phyloP scores from a whole-genome alignment of 176 grass and related monocot genomes.

The Phoenix roebelenii region DNA sequence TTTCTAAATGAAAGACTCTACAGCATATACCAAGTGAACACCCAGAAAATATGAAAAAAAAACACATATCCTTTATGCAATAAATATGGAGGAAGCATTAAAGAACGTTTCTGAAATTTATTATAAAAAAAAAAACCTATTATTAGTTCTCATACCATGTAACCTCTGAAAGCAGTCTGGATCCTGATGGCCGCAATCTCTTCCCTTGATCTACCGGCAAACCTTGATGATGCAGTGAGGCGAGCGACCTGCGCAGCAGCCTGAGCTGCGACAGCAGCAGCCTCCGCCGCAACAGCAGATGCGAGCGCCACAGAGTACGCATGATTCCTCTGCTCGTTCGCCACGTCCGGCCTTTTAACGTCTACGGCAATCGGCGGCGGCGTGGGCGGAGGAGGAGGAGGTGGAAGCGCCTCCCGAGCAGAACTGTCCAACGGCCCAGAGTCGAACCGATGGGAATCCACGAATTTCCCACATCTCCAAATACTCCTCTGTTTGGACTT shows the following conservation, averaged over 20 bases:
- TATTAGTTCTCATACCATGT: constrained; percentile 37
- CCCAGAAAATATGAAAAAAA: too few species aligned
- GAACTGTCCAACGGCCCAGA: not conserved
- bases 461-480: constrained; percentile 45
- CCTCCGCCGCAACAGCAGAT: constrained; percentile 16
- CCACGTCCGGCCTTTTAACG: constrained; percentile 35
- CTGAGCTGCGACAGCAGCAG: constrained; percentile 11
- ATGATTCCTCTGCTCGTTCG: constrained; percentile 14
- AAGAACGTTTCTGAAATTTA: not conserved
- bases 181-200: constrained; percentile 72
- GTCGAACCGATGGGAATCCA: constrained; percentile 24
- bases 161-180: constrained; percentile 79
- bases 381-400: constrained; percentile 13
- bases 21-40: too few species aligned
- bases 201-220: constrained; percentile 37
- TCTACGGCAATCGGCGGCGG: constrained; percentile 48
- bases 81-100: not conserved
- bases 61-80: not conserved
- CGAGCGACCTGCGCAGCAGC: constrained; percentile 14
- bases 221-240: constrained; percentile 23
- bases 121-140: not conserved
- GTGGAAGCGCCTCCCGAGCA: constrained; percentile 18
- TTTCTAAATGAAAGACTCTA: too few species aligned
- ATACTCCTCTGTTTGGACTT: constrained; percentile 47
- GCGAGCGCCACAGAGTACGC: constrained; percentile 9